Conservation (phyloP, 1,284 basidiomycete species). For the Mycena sp. region DNA sequence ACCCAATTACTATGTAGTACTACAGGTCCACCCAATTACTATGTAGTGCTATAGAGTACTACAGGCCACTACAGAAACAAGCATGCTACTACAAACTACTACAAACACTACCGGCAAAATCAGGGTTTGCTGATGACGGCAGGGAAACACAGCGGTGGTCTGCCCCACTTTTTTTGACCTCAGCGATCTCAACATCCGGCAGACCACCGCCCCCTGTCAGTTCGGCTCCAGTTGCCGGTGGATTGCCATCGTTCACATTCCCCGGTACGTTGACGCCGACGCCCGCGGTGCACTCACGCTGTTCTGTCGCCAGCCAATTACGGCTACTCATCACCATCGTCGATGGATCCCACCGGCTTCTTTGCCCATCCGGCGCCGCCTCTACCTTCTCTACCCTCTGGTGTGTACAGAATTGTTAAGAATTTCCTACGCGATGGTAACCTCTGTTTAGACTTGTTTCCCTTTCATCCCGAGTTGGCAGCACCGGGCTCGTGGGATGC, state of each 20-base stretch:
- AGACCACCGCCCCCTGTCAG: background rate
- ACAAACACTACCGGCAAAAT: too few relatives aligned
- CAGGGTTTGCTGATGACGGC: background rate
- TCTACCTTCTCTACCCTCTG: background rate
- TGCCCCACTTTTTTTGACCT: background rate
- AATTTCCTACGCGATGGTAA: background rate
- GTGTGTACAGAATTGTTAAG: background rate
- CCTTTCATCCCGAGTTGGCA: background rate
- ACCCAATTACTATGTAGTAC: too few relatives aligned
- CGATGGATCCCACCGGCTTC: background rate
- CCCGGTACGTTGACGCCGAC: background rate
- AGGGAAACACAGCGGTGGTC: background rate
- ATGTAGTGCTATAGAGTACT: too few relatives aligned
- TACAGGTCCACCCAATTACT: too few relatives aligned
- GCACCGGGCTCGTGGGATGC: conserved; percentile 2
- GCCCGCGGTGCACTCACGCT: background rate
- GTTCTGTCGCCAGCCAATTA: background rate
- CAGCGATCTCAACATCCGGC: background rate
- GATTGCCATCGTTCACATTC: background rate
- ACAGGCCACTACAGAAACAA: too few relatives aligned
- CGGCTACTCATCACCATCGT: background rate
- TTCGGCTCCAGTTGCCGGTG: conserved; percentile 1
- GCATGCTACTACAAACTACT: too few relatives aligned
- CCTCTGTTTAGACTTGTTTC: background rate
- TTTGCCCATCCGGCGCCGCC: background rate